These are phyloP conservation scores for Pichia sp. DNA, from an alignment of 1,139 yeast species.

Conservation along the genomic window DNA sequence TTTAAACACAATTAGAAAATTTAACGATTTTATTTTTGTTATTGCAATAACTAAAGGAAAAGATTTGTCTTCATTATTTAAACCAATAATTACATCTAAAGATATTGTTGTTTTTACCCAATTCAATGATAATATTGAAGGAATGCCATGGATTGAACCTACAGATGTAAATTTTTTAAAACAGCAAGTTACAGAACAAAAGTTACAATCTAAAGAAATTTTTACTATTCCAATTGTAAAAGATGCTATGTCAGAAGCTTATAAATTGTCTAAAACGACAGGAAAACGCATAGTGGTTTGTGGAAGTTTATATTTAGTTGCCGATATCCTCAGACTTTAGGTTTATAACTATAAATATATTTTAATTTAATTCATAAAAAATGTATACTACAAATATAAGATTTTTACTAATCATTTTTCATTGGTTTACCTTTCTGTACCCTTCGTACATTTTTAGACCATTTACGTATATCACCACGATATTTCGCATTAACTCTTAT, in stretches of 20 bases:
- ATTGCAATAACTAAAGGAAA: conserved; percentile 77
- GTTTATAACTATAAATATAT: background rate
- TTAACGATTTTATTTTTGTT: conserved; percentile 49
- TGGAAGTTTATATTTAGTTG: conserved; percentile 74
- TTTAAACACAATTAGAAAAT: conserved; percentile 27
- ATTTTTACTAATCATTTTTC: background rate
- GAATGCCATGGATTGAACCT: conserved; percentile 82
- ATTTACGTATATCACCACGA: conserved; percentile 26
- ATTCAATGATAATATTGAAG: conserved; percentile 60
- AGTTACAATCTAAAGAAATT: conserved; percentile 32
- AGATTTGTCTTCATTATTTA: conserved; percentile 45
- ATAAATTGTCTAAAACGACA: conserved; percentile 11
- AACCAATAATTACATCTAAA: conserved; percentile 40
- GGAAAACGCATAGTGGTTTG: conserved; percentile 43
- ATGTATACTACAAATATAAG: background rate
- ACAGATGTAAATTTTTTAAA: background rate
- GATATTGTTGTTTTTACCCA: conserved; percentile 59
- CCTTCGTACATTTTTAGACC: conserved; percentile 31
- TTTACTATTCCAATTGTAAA: conserved; percentile 12
- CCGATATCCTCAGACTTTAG: conserved; percentile 50
- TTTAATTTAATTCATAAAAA: background rate
- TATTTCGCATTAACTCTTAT: conserved; percentile 22
- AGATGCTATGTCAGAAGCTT: conserved; percentile 23
- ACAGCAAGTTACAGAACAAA: conserved; percentile 28
- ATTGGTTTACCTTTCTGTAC: conserved; percentile 30